Evolutionary conservation across 192 early-diverging fungal genomes (phyloP), one percentile per base, ranked within the genome.

Genomic region (Entophlyctis luteolus): DNA sequence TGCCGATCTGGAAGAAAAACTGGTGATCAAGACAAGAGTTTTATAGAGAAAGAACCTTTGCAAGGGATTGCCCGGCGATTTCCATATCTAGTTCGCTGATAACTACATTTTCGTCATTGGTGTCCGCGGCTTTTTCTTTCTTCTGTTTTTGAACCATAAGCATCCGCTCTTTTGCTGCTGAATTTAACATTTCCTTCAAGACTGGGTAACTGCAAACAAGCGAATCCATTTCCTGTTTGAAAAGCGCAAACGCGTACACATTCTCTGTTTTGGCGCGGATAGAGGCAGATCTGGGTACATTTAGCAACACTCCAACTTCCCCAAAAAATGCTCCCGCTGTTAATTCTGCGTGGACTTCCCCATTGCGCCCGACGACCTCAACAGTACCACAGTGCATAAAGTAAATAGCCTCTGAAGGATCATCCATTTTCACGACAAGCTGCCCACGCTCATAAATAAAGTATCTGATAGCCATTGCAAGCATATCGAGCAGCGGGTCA

Each of bases 261-360:
- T 53, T 65, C 59, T 74, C 69, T 42, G 77, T 72, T 65, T 81
- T 78, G n/a, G 79, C 73, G 56, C 72, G 34, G 60, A 81, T 77
- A 23, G 65, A 63, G 8, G 79, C 76, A 14, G 79, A 80, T 52
- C 79, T 58, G 28, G 60, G 59, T n/a, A 80, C 73, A 29, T 77
- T 71, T 34, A 78, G 53, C 36, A 80, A 31, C 46, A 83, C 36
- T 37, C 79, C 81, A 25, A 81, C 71, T 55, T 83, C 81, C 3
- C 81, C 81, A 68, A 83, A 83, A 54, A 81, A 82, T 4, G 58
- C n/a, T n/a, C 77, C 79, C 27, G 48, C 28, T 1, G 33, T 31
- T 27, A 80, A 49, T 60, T 81, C 79, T 8, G 79, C 79, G 49
- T 80, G 74, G 4, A 80, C 60, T 1, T 27, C 38, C 6, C 65